A percentile compares a stretch with the other conserved stretches of the same genome.
phyloP scores from a whole-genome alignment of 2,329 filamentous ascomycete species.

The Penicillium nordicum region DNA sequence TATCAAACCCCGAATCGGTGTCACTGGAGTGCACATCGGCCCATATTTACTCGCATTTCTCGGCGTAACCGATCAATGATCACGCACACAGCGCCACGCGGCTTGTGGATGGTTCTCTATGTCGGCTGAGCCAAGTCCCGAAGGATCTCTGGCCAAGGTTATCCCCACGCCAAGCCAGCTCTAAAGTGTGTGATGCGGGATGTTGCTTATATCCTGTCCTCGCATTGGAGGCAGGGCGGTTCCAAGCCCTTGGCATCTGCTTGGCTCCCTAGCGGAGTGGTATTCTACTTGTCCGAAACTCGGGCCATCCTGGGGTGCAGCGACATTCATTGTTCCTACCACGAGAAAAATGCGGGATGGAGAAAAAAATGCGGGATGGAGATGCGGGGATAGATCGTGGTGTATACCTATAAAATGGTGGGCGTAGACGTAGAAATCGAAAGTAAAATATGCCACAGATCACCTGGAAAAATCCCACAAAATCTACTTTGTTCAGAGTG shows the following conservation, averaged over 20 bases:
- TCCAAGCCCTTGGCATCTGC: constrained; percentile 23
- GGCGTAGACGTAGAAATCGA: neutral
- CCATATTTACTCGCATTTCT: neutral
- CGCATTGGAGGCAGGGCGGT: constrained; percentile 15
- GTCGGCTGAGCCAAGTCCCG: constrained; percentile 10
- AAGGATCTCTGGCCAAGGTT: constrained; percentile 9
- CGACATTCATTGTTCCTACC: neutral
- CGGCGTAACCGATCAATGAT: constrained; percentile 9
- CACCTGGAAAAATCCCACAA: neutral
- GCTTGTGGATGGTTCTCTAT: constrained; percentile 1
- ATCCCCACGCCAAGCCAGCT: constrained; percentile 14
- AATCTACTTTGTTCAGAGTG: neutral
- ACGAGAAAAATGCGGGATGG: constrained; percentile 13
- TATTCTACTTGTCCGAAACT: constrained; percentile 10
- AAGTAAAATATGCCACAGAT: neutral
- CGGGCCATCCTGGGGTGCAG: constrained; percentile 8
- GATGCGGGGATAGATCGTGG: constrained; percentile 7
- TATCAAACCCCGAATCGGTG: neutral
- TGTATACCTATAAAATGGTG: constrained; percentile 13
- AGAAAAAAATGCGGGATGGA: neutral
- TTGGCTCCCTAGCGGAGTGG: constrained; percentile 21
- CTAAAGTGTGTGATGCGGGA: constrained; percentile 6
- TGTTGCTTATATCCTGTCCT: constrained; percentile 7
- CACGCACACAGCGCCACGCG: constrained; percentile 4
- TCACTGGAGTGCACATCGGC: neutral